Conservation (phyloP, 768 basidiomycete species). For the Amanita fuliginea region DNA sequence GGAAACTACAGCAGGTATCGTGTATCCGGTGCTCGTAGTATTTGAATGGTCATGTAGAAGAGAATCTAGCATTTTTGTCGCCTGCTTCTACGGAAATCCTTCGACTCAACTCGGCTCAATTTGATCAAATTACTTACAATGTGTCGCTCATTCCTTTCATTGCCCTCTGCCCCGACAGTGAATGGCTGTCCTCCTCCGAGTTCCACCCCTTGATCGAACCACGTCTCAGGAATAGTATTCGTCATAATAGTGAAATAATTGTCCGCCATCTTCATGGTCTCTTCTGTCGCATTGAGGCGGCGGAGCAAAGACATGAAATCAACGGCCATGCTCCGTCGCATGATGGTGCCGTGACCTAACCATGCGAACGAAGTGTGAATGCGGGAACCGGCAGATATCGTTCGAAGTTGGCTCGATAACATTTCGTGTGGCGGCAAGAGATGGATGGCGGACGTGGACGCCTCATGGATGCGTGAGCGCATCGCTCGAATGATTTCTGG, state of each 20-base stretch:
- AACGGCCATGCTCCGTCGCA: constrained; percentile 29
- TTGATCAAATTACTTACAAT: constrained; percentile 31
- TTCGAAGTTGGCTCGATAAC: constrained; percentile 40
- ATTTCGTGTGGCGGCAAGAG: constrained; percentile 54
- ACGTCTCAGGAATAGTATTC: constrained; percentile 45
- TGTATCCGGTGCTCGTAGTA: neutral
- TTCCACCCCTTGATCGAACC: constrained; percentile 55
- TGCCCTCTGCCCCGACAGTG: constrained; percentile 47
- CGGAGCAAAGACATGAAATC: constrained; percentile 40
- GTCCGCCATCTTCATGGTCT: constrained; percentile 55
- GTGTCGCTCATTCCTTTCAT: constrained; percentile 43
- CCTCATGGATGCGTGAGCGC: constrained; percentile 25
- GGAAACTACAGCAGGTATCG: constrained; percentile 7
- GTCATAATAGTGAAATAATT: constrained; percentile 55
- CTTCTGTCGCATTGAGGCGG: constrained; percentile 29
- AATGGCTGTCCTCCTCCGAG: constrained; percentile 52
- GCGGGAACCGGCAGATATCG: constrained; percentile 21
- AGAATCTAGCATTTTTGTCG: constrained; percentile 31
- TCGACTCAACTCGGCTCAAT: neutral
- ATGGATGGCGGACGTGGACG: constrained; percentile 26
- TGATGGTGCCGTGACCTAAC: constrained; percentile 54
- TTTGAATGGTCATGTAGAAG: constrained; percentile 8
- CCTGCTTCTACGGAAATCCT: constrained; percentile 25
- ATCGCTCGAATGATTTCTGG: constrained; percentile 46
- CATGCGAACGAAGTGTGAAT: constrained; percentile 53